phyloP scores from a whole-genome alignment of 2,329 filamentous ascomycete species.

The Fusarium nanum region DNA sequence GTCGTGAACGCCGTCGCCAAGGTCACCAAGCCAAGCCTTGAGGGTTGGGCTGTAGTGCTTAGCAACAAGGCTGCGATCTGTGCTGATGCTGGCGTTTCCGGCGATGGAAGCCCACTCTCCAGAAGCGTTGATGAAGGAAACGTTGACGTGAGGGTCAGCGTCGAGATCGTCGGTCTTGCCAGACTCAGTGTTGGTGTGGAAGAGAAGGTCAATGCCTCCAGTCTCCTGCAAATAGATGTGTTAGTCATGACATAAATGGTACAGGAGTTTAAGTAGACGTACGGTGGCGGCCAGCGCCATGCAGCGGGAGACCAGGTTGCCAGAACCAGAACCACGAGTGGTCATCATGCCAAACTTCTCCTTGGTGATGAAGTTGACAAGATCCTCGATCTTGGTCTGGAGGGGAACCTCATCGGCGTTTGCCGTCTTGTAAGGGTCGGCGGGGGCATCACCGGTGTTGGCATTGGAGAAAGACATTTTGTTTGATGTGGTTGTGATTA shows the following conservation, averaged over 20 bases:
- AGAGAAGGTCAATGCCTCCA: slow-evolving; percentile 83
- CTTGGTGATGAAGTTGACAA: slow-evolving; percentile 75
- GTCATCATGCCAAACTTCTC: slow-evolving; percentile 93
- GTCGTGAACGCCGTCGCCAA: slow-evolving; percentile 85
- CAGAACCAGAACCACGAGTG: slow-evolving; percentile 73
- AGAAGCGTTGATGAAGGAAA: slow-evolving; percentile 79
- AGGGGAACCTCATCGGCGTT: slow-evolving; percentile 71
- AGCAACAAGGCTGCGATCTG: slow-evolving; percentile 74
- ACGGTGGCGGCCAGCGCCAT: slow-evolving; percentile 88
- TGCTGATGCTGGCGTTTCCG: slow-evolving; percentile 76
- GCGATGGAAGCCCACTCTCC: slow-evolving; percentile 90
- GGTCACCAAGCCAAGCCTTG: slow-evolving; percentile 88
- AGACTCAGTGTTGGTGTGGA: slow-evolving; percentile 91
- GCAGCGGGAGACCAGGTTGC: slow-evolving; percentile 80
- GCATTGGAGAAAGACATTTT: slow-evolving; percentile 64
- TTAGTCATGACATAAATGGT: neutral
- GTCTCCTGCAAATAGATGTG: slow-evolving; percentile 67
- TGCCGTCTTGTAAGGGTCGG: slow-evolving; percentile 85
- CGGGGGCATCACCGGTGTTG: slow-evolving; percentile 69
- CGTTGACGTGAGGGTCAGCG: slow-evolving; percentile 79
- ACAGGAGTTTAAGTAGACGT: slow-evolving; percentile 39
- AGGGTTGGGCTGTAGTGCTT: slow-evolving; percentile 80
- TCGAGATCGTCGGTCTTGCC: slow-evolving; percentile 87
- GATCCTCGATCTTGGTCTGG: slow-evolving; percentile 80
- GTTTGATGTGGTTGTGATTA: slow-evolving; percentile 1